phyloP scores from a whole-genome alignment of 2,329 filamentous ascomycete species.

The Ustulina deusta region DNA sequence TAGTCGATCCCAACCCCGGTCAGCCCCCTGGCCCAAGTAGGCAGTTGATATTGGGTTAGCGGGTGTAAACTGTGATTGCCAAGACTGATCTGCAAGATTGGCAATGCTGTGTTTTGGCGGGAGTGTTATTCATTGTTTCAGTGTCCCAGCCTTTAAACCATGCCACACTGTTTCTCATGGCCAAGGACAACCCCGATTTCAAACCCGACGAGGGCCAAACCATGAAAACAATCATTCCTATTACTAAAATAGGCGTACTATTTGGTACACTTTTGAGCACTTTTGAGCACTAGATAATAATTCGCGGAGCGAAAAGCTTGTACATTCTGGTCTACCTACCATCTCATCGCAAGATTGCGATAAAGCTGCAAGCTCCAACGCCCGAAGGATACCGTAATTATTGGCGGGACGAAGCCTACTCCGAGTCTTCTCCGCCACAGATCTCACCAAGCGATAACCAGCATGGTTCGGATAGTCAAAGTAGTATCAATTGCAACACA shows the following conservation, averaged over 20 bases:
- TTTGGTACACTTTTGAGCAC: background rate
- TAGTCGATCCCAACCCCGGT: conserved; percentile 19
- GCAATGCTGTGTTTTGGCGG: conserved; percentile 7
- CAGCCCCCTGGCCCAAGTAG: conserved; percentile 29
- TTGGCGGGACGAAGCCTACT: background rate
- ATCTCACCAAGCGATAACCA: background rate
- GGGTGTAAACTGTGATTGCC: conserved; percentile 14
- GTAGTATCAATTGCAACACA: background rate
- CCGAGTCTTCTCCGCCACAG: background rate
- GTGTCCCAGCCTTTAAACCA: background rate
- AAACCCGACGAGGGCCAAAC: background rate
- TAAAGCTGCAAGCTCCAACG: background rate
- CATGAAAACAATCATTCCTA: background rate
- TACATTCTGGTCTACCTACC: background rate
- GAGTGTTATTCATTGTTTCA: conserved; percentile 1
- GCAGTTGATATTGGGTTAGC: conserved; percentile 27
- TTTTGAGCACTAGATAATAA: background rate
- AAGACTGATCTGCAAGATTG: conserved; percentile 30
- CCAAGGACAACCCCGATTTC: background rate
- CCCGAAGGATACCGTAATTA: background rate
- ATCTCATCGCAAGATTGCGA: background rate
- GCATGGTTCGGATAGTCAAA: background rate
- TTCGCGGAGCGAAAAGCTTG: background rate
- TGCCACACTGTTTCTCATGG: conserved; percentile 8
- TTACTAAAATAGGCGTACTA: background rate